phyloP scores from a whole-genome alignment of 2,329 filamentous ascomycete genomes.

The Nemania bipapillata region DNA sequence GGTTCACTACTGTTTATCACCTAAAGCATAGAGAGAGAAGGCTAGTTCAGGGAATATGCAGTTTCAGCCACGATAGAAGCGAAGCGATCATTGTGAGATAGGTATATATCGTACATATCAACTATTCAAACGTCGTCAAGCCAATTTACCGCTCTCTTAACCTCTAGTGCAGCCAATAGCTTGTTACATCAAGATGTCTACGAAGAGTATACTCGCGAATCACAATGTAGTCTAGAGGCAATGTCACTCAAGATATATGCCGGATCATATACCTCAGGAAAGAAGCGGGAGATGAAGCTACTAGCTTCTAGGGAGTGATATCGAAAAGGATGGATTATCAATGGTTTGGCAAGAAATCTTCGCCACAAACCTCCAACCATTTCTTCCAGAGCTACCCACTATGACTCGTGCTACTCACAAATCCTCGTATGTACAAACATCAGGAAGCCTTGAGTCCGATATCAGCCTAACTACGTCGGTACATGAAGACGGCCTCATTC shows the following conservation, averaged over 20 bases:
- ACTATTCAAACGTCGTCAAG: neutral
- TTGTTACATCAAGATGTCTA: neutral
- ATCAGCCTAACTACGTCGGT: neutral
- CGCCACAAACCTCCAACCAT: neutral
- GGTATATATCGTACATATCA: neutral
- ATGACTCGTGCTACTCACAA: slow-evolving; percentile 2
- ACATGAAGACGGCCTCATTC: neutral
- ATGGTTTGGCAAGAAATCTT: slow-evolving; percentile 1
- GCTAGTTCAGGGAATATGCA: neutral
- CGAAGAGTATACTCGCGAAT: neutral
- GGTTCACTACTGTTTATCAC: too few species aligned
- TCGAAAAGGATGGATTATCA: slow-evolving; percentile 19
- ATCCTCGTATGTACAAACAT: slow-evolving; percentile 27
- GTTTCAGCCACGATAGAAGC: neutral
- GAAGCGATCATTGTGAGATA: neutral
- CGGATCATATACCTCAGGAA: neutral
- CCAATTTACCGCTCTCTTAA: neutral
- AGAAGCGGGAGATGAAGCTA: neutral
- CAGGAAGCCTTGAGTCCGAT: neutral
- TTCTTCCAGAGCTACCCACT: neutral
- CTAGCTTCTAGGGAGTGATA: neutral
- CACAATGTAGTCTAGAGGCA: neutral
- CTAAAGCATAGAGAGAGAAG: too few species aligned
- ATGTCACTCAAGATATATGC: neutral
- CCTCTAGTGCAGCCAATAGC: neutral